These are phyloP conservation scores for Phyllosticta citribraziliensis DNA, from an alignment of 2,329 filamentous ascomycete genomes.

Conservation along the genomic window DNA sequence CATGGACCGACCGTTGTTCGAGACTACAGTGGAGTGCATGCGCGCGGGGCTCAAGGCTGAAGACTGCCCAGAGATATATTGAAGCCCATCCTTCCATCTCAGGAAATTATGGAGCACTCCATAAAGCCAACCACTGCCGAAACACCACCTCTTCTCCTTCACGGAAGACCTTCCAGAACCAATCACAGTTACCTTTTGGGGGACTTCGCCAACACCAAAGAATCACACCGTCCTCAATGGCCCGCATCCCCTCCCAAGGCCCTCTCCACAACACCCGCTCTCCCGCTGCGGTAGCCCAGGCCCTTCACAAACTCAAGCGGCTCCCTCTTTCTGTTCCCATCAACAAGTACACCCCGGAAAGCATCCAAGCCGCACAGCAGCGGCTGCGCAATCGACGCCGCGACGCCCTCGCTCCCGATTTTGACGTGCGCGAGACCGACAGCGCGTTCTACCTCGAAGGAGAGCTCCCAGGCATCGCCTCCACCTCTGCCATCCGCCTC, in stretches of 20 bases:
- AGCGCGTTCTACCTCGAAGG: slow-evolving; percentile 9
- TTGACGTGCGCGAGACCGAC: slow-evolving; percentile 10
- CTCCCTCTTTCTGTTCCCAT: background rate
- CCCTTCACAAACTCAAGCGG: background rate
- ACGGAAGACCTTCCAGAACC: background rate
- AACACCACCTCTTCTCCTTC: background rate
- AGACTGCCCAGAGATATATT: background rate
- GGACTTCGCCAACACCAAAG: background rate
- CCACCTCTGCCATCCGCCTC: slow-evolving; percentile 2
- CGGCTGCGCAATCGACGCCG: slow-evolving; percentile 10
- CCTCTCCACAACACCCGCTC: background rate
- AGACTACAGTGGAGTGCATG: background rate
- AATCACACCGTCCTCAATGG: background rate
- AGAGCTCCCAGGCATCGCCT: slow-evolving; percentile 6
- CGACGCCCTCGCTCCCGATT: slow-evolving; percentile 12
- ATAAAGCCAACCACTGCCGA: background rate
- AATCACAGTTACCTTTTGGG: background rate
- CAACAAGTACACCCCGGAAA: background rate
- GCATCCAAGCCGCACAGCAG: slow-evolving; percentile 1
- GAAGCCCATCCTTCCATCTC: background rate
- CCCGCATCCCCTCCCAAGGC: background rate
- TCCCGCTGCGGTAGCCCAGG: background rate
- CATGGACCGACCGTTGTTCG: background rate
- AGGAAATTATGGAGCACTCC: background rate
- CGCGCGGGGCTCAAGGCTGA: background rate